Percentiles rank a stretch among this genome's conserved stretches.
Evolutionary conservation across 2,329 filamentous ascomycete genomes (phyloP).

Genomic region (Venturia aucupariae): DNA sequence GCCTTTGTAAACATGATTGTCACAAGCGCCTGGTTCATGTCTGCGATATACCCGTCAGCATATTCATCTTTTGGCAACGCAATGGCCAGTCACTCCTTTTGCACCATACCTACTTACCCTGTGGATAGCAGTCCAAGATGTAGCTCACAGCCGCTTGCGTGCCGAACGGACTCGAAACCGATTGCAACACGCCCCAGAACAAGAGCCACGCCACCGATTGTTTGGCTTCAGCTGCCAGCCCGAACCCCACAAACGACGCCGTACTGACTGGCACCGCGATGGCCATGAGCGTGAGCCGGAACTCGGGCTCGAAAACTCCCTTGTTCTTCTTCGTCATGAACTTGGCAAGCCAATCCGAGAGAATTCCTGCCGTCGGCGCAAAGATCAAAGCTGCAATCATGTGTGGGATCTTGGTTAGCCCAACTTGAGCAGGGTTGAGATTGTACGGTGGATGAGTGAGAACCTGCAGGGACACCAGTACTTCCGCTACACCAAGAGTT

Average conservation of each 20-base stretch:
- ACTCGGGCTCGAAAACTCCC: conserved; percentile 91
- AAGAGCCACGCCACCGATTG: conserved; percentile 24
- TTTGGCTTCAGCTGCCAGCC: conserved; percentile 25
- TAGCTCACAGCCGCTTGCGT: conserved; percentile 31
- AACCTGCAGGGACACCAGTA: conserved; percentile 63
- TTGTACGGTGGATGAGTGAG: conserved; percentile 60
- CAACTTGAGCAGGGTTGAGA: conserved; percentile 70
- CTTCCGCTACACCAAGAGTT: not conserved
- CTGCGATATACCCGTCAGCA: conserved; percentile 13
- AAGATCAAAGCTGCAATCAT: conserved; percentile 83
- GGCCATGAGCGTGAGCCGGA: conserved; percentile 75
- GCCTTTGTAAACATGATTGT: conserved; percentile 35
- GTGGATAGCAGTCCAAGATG: conserved; percentile 33
- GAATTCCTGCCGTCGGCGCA: conserved; percentile 77
- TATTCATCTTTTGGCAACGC: no score
- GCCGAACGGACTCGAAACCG: conserved; percentile 30
- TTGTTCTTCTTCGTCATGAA: conserved; percentile 76
- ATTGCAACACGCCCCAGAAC: conserved; percentile 29
- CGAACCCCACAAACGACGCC: conserved; percentile 34
- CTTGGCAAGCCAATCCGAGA: conserved; percentile 76
- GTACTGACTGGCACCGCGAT: conserved; percentile 48
- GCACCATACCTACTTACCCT: conserved; percentile 6
- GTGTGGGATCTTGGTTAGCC: conserved; percentile 80
- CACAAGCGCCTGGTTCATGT: conserved; percentile 34
- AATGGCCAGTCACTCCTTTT: no score